A percentile compares a stretch with the other conserved stretches of the same genome.
Evolutionary conservation across 2,329 filamentous ascomycete species (phyloP).

Genomic region (Cytospora piceae): DNA sequence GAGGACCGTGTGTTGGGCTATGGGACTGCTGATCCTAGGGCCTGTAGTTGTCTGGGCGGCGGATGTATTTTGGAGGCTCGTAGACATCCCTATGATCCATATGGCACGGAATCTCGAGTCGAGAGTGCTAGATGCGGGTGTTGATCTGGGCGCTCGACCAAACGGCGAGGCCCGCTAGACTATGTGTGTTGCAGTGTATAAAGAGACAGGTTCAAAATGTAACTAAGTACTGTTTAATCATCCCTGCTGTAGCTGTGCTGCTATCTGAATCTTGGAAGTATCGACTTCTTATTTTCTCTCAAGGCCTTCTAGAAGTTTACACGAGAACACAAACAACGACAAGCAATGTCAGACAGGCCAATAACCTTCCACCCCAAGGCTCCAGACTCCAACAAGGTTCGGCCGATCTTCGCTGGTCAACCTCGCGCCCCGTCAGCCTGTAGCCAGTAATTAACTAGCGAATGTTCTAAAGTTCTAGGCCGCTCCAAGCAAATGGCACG

Average conservation of each 20-base stretch:
- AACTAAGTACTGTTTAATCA: not conserved
- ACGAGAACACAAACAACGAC: too few species aligned
- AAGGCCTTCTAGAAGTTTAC: too few species aligned
- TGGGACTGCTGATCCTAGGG: slow-evolving; percentile 43
- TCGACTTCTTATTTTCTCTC: too few species aligned
- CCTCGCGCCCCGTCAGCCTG: not conserved
- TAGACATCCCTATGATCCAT: slow-evolving; percentile 51
- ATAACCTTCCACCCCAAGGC: slow-evolving; percentile 7
- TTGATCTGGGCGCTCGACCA: slow-evolving; percentile 26
- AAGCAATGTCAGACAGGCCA: slow-evolving; percentile 19
- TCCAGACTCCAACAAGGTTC: slow-evolving; percentile 3
- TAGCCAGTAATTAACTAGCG: not conserved
- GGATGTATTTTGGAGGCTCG: slow-evolving; percentile 61
- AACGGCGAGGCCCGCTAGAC: slow-evolving; percentile 19
- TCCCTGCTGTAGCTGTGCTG: not conserved
- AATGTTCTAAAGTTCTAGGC: not conserved
- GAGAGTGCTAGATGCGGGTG: slow-evolving; percentile 24
- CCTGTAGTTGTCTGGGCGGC: slow-evolving; percentile 55
- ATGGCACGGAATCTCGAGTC: slow-evolving; percentile 38
- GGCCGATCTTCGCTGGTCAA: slow-evolving; percentile 19
- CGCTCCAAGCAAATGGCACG: not conserved
- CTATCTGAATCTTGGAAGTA: not conserved
- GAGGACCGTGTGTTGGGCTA: slow-evolving; percentile 41
- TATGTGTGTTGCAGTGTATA: not conserved
- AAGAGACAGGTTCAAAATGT: not conserved